A percentile compares a stretch with the other conserved stretches of the same genome.
phyloP scores from a whole-genome alignment of 331 rosid genomes.

The Malus hybrid region DNA sequence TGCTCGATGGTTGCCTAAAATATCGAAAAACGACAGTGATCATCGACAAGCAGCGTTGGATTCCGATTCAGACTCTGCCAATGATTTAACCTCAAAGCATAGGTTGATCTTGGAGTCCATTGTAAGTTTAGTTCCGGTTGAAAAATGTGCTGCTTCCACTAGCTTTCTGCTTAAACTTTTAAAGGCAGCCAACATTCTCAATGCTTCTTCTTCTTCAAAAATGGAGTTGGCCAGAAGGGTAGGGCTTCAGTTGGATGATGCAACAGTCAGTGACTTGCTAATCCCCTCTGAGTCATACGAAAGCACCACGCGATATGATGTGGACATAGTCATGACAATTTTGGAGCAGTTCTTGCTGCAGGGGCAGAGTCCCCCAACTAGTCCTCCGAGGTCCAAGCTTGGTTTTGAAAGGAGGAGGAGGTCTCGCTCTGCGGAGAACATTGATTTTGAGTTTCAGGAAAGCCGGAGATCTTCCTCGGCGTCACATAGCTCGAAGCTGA shows the following conservation, averaged over 20 bases:
- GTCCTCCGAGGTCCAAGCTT: slow-evolving; percentile 72
- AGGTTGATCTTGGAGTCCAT: slow-evolving; percentile 77
- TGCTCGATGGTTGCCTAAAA: slow-evolving; percentile 68
- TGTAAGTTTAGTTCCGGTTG: slow-evolving; percentile 80
- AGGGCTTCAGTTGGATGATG: slow-evolving; percentile 85
- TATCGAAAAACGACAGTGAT: slow-evolving; percentile 38
- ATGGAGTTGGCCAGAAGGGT: slow-evolving; percentile 75
- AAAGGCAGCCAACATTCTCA: slow-evolving; percentile 81
- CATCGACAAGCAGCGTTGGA: slow-evolving; percentile 28
- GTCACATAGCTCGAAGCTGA: slow-evolving; percentile 78
- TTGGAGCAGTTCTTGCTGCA: slow-evolving; percentile 83
- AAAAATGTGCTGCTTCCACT: slow-evolving; percentile 82
- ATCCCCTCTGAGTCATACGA: slow-evolving; percentile 58
- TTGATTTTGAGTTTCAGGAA: slow-evolving; percentile 82
- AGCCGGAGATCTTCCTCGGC: slow-evolving; percentile 96
- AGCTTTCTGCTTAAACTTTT: slow-evolving; percentile 77
- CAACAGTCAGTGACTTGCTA: slow-evolving; percentile 59
- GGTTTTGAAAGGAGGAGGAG: slow-evolving; percentile 54
- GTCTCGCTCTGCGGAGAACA: slow-evolving; percentile 91
- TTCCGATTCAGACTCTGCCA: slow-evolving; percentile 44
- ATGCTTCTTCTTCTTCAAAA: slow-evolving; percentile 80
- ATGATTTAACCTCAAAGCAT: slow-evolving; percentile 61
- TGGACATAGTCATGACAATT: slow-evolving; percentile 70
- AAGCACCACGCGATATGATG: slow-evolving; percentile 50
- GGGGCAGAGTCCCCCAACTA: slow-evolving; percentile 91